Base-by-base conservation (phyloP, 2,329 filamentous ascomycete genomes). In the Massarina eburnea region DNA sequence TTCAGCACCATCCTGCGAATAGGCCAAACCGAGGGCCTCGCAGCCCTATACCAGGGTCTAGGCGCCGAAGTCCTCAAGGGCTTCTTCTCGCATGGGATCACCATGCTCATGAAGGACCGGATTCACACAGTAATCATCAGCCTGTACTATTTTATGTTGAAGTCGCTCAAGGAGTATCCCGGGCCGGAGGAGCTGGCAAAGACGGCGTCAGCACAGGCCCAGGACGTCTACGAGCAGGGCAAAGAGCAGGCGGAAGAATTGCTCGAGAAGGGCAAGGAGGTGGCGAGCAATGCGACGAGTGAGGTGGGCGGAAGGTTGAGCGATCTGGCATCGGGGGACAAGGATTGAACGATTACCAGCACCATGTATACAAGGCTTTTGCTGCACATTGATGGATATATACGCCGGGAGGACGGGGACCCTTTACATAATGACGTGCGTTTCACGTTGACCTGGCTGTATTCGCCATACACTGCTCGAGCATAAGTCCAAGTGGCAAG, bases 21-120 rank as follows among this genome's bases (percentile, higher is more conserved):
- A 45, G 74, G 73, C 24, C 78, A 76, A 36, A 76, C 73, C 0
- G 88, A 95, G 61, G 91, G 91, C 1, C 49, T 85, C 0, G 64
- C 66, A 3, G 86, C 84, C 0, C 71, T 95, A 8, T 96, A 95
- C 63, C 82, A 86, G 39, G 91, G 90, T 4, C 74, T 95, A 0
- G 78, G 78, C 12, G 88, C 84, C 4, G 89, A 95, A 69, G 77
- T 95, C 3, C 70, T 91, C 8, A 91, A 91, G 60, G 87, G 88
- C 0, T 95, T 95, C 72, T 85, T 96, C 59, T 85, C 83, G 18
- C 90, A 96, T 60, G 91, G 91, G 0, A 80, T 91, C 41, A 92
- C 90, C 1, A 95, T 95, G 88, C 74, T 92, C 43, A 83, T 88
- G 47, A 96, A 96, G 70, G 88, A 92, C 45, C 73, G 81, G 4